Evolutionary conservation across 2,329 filamentous ascomycete genomes (phyloP).

Genomic region (Fusarium sp.): DNA sequence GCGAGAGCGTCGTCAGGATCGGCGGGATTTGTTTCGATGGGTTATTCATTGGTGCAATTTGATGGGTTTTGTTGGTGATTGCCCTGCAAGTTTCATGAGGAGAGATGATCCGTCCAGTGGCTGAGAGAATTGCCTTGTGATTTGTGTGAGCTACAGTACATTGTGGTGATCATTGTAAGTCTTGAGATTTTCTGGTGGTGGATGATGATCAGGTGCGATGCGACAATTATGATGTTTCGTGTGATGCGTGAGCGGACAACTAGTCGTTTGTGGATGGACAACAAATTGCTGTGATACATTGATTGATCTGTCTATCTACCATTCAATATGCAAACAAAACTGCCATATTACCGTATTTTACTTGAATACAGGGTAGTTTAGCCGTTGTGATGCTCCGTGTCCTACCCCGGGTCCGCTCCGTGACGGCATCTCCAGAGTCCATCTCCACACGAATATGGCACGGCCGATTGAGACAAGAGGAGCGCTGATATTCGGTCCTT

Average conservation of each 20-base stretch:
- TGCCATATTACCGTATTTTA: neutral
- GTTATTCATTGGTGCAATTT: constrained; percentile 22
- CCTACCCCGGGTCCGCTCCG: constrained; percentile 32
- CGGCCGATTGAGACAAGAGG: constrained; percentile 35
- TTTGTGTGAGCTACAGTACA: neutral
- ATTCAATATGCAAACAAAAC: neutral
- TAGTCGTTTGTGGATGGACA: neutral
- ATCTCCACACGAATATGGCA: constrained; percentile 21
- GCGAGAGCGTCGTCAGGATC: constrained; percentile 36
- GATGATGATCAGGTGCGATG: constrained; percentile 19
- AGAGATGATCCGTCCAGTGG: constrained; percentile 13
- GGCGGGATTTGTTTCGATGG: constrained; percentile 8
- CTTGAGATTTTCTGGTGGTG: neutral
- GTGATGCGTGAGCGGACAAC: neutral
- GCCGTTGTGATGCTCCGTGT: constrained; percentile 31
- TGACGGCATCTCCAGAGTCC: constrained; percentile 25
- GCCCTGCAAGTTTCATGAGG: constrained; percentile 11
- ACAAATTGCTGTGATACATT: neutral
- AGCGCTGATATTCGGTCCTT: constrained; percentile 17
- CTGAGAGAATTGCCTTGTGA: neutral
- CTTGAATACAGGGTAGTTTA: constrained; percentile 36
- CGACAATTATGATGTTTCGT: constrained; percentile 14
- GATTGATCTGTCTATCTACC: neutral
- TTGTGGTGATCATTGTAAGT: constrained; percentile 3
- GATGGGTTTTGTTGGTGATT: constrained; percentile 11